A percentile compares a stretch with the other conserved stretches of the same genome.
Evolutionary conservation across 495 filamentous ascomycete genomes (phyloP).

Genomic region (Letharia lupina): DNA sequence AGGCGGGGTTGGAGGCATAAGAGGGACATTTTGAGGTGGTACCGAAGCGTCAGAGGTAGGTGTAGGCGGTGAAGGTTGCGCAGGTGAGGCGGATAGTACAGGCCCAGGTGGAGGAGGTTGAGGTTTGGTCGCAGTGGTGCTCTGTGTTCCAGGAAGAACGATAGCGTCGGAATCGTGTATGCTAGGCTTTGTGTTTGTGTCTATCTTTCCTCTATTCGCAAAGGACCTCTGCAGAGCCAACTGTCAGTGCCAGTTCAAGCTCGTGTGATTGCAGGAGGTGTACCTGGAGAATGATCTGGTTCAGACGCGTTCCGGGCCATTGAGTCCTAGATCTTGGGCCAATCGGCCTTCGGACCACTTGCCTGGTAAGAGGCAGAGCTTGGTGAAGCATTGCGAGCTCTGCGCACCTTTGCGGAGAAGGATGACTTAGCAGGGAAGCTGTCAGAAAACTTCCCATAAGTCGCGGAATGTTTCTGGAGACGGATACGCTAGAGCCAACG

Average conservation of each 20-base stretch:
- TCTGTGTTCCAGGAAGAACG: conserved; percentile 51
- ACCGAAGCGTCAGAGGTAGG: conserved; percentile 46
- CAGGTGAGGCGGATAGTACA: conserved; percentile 27
- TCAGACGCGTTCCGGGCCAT: conserved; percentile 44
- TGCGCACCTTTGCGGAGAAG: background rate
- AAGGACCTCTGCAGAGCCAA: conserved; percentile 31
- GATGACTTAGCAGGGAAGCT: background rate
- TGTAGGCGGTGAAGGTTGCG: conserved; percentile 31
- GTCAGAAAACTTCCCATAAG: conserved; percentile 5
- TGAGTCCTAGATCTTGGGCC: conserved; percentile 41
- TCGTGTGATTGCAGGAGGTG: background rate
- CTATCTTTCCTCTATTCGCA: conserved; percentile 46
- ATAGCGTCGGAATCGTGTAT: conserved; percentile 42
- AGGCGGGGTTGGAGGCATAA: conserved; percentile 46
- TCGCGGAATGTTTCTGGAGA: background rate
- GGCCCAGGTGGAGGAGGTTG: conserved; percentile 40
- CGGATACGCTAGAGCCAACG: conserved; percentile 3
- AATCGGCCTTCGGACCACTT: conserved; percentile 42
- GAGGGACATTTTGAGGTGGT: conserved; percentile 52
- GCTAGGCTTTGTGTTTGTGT: conserved; percentile 31
- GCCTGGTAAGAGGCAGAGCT: conserved; percentile 52
- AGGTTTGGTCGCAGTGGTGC: conserved; percentile 40
- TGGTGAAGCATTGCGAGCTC: conserved; percentile 60
- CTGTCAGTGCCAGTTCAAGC: conserved; percentile 13
- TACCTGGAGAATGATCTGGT: conserved; percentile 13